Percentiles rank a stretch among this genome's conserved stretches.
Conservation (phyloP, 148 eudicot genomes). For the Fagopyrum homotropicum region DNA sequence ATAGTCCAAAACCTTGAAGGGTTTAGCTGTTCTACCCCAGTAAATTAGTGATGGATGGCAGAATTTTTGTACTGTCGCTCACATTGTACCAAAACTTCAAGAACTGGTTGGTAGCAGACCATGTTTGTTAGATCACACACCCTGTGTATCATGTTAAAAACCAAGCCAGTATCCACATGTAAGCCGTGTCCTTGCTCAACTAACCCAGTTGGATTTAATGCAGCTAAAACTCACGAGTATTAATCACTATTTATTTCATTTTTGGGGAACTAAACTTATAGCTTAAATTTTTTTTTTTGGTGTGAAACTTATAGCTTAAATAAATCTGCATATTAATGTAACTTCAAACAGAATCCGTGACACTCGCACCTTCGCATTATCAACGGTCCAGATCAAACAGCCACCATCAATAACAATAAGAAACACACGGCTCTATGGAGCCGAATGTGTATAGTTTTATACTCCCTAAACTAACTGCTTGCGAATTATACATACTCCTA, state of each 20-base stretch:
- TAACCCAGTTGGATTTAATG: background rate
- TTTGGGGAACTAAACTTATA: background rate
- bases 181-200: background rate
- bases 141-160: background rate
- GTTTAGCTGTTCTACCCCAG: background rate
- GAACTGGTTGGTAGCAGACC: constrained; percentile 5
- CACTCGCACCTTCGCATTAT: background rate
- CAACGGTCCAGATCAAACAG: background rate
- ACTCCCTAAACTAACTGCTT: no score
- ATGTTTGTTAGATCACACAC: constrained; percentile 1
- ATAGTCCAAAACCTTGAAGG: background rate
- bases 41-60: background rate
- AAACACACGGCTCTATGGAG: background rate
- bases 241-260: background rate
- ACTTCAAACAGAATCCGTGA: background rate
- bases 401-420: background rate
- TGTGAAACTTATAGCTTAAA: no score
- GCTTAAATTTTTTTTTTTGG: no score
- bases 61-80: background rate
- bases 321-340: no score
- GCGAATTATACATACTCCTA: no score
- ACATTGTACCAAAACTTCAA: background rate
- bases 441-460: no score
- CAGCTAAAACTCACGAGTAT: background rate
- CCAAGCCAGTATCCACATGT: background rate